These are phyloP conservation scores for Taphrina pruni DNA, from an alignment of 1,139 yeast species.

Conservation along the genomic window DNA sequence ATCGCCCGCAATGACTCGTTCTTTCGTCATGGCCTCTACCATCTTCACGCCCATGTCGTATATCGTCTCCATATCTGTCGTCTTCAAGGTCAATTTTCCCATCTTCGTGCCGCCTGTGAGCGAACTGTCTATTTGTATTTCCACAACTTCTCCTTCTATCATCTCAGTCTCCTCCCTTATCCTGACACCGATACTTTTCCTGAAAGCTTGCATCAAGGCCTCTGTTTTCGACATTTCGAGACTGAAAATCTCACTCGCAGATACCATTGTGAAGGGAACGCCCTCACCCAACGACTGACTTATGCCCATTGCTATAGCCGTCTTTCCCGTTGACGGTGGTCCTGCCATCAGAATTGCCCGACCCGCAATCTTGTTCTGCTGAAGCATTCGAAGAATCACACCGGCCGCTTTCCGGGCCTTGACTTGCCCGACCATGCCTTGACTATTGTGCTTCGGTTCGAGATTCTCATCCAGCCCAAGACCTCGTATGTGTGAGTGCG, in stretches of 20 bases:
- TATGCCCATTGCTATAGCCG: constrained; percentile 97
- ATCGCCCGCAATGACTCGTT: constrained; percentile 96
- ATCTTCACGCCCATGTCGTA: constrained; percentile 96
- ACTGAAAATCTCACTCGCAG: constrained; percentile 92
- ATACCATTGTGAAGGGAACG: constrained; percentile 94
- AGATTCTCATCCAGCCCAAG: constrained; percentile 81
- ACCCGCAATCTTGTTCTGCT: constrained; percentile 94
- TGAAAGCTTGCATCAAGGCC: constrained; percentile 91
- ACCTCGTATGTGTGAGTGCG: constrained; percentile 96
- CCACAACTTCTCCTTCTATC: constrained; percentile 98
- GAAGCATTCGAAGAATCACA: constrained; percentile 87
- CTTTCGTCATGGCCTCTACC: constrained; percentile 95
- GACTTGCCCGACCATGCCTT: constrained; percentile 98
- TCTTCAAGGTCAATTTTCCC: constrained; percentile 94
- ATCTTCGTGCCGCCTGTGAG: constrained; percentile 98
- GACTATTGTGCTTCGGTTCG: constrained; percentile 76
- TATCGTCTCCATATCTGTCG: constrained; percentile 98
- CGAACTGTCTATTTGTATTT: constrained; percentile 94
- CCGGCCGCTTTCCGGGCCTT: constrained; percentile 97
- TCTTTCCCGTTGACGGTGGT: constrained; percentile 98
- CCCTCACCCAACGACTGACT: constrained; percentile 86
- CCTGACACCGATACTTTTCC: constrained; percentile 92
- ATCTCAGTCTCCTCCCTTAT: constrained; percentile 97
- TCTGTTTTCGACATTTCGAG: constrained; percentile 93
- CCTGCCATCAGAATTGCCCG: constrained; percentile 96